Evolutionary conservation across 352 stramenopile species (phyloP), one percentile per base, ranked within the genome.

Genomic region (Pilasporangium apinafurcum): DNA sequence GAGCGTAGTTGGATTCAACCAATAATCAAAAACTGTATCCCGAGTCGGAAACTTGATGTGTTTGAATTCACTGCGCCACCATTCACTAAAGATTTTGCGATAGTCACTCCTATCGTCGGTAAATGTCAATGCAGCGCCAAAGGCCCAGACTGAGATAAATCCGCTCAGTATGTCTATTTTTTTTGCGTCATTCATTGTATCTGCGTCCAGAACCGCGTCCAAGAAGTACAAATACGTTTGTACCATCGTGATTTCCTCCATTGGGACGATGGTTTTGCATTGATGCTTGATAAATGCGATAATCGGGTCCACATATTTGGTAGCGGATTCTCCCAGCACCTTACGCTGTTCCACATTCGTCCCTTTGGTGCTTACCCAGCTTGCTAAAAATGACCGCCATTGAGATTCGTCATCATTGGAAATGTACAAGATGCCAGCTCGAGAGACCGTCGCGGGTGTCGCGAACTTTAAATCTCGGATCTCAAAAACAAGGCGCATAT

Each of bases 21-120:
- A 98, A 57, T 98, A 98, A 61, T 98, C 95, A 43, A 98, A 98
- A 1, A 98, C 85, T 0, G 91, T 97, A 42, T 98, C 81, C 32
- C 81, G 82, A 22, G 70, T 78, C n/a, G 93, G 94, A 29, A 98
- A 84, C 59, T 97, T 98, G 48, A 98, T 73, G 28, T 81, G 75
- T 53, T 97, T 97, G 59, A 96, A 98, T 43, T 97, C 83, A 16
- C 58, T 53, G 24, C 85, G 68, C 92, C 92, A 98, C 83, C 84
- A 98, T 48, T 98, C 90, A 33, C 81, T 96, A 55, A 98, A 97
- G 27, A 97, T 39, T 26, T 88, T 92, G 21, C 92, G 83, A 56
- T 96, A 97, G 55, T 98, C 89, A 1, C 83, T 93, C 25, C 94
- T 91, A 49, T 98, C 92, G 53, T 98, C 90, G 9, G 82, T 70